Conservation (phyloP, 2,329 filamentous ascomycete species). For the Rasamsonia emersonii region DNA sequence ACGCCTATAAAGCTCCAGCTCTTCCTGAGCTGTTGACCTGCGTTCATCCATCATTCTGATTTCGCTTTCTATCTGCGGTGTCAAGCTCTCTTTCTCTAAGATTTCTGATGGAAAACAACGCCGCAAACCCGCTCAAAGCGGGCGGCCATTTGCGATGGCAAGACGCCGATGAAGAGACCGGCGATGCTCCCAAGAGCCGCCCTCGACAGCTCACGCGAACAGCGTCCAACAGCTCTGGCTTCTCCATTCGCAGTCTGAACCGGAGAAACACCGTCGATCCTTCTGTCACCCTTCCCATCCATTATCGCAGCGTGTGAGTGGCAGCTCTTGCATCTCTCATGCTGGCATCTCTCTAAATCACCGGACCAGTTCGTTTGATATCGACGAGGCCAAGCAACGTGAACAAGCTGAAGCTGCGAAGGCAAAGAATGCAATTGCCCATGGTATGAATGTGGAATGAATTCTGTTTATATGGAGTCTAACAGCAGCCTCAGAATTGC, state of each 20-base stretch:
- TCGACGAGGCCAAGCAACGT: slow-evolving; percentile 46
- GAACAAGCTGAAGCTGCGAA: slow-evolving; percentile 35
- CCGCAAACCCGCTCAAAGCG: too few species aligned
- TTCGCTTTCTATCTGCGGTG: too few species aligned
- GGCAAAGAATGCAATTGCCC: slow-evolving; percentile 37
- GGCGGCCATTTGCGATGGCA: slow-evolving; percentile 12
- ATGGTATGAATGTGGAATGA: slow-evolving; percentile 25
- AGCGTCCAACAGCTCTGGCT: slow-evolving; percentile 7
- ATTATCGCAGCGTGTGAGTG: slow-evolving; percentile 23
- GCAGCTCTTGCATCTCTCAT: neutral
- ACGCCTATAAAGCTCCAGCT: too few species aligned
- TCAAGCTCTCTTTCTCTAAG: too few species aligned
- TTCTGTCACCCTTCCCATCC: slow-evolving; percentile 18
- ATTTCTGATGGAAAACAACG: too few species aligned
- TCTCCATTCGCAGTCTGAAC: slow-evolving; percentile 10
- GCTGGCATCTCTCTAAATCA: slow-evolving; percentile 6
- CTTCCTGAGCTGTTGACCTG: too few species aligned
- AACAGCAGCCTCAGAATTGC: slow-evolving; percentile 39
- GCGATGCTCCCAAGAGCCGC: slow-evolving; percentile 1
- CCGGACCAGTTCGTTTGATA: slow-evolving; percentile 42
- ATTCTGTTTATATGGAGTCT: neutral
- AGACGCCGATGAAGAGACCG: slow-evolving; percentile 9
- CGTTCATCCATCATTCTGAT: too few species aligned
- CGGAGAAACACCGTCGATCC: slow-evolving; percentile 16
- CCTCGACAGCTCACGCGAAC: slow-evolving; percentile 3